These are phyloP conservation scores for Pichia sp. DNA, from an alignment of 1,139 yeast species.

Conservation along the genomic window DNA sequence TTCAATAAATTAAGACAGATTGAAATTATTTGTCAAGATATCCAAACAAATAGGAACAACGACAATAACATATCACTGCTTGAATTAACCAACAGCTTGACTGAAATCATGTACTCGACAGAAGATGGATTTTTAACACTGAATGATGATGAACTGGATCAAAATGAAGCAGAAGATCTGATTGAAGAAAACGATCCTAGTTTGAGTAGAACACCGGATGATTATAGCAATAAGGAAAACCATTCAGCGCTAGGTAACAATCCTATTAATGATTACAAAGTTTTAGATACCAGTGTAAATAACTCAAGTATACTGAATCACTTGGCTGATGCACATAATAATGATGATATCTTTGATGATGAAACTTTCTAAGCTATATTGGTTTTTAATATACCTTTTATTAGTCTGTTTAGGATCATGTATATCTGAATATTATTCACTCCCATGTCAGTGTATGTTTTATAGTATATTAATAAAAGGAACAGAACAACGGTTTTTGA, in stretches of 20 bases:
- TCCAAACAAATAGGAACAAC: slow-evolving; percentile 32
- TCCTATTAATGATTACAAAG: neutral
- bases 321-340: neutral
- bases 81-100: slow-evolving; percentile 54
- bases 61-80: slow-evolving; percentile 20
- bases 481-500: no score
- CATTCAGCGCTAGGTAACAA: neutral
- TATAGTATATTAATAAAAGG: no score
- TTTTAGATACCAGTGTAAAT: neutral
- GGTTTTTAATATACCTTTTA: neutral
- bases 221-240: neutral
- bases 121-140: slow-evolving; percentile 67
- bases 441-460: no score
- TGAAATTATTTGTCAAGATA: slow-evolving; percentile 69
- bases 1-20: slow-evolving; percentile 84
- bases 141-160: slow-evolving; percentile 28
- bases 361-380: slow-evolving; percentile 6
- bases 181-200: neutral
- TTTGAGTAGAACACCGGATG: neutral
- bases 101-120: slow-evolving; percentile 69
- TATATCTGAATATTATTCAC: no score
- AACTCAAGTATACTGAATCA: neutral
- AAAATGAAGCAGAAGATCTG: neutral
- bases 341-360: slow-evolving; percentile 9
- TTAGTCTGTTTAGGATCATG: neutral